A percentile compares a stretch with the other conserved stretches of the same genome.
Conservation (phyloP, 495 filamentous ascomycete species). For the Echria macrotheca region DNA sequence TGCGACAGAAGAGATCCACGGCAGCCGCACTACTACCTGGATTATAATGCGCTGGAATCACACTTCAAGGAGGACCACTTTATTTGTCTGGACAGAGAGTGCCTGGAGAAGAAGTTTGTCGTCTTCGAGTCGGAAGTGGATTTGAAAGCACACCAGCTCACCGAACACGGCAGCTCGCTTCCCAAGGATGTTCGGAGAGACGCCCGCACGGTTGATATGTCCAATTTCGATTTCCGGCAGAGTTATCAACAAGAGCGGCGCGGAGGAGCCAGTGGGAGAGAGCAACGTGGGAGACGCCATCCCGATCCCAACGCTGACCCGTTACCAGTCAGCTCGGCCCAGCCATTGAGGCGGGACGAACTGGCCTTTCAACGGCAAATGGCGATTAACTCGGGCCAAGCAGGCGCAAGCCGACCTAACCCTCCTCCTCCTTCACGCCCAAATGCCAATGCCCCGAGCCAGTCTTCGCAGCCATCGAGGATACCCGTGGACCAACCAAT, state of each 20-base stretch:
- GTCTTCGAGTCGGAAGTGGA: constrained; percentile 94
- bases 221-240: constrained; percentile 70
- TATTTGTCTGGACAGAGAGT: constrained; percentile 77
- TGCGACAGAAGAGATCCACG: constrained; percentile 72
- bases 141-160: constrained; percentile 55
- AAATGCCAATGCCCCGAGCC: constrained; percentile 72
- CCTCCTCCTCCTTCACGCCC: constrained; percentile 35
- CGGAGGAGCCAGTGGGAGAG: constrained; percentile 48
- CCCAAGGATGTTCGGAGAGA: constrained; percentile 77
- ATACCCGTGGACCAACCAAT: constrained; percentile 17
- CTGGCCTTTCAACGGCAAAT: constrained; percentile 89
- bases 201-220: constrained; percentile 80
- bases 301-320: constrained; percentile 68
- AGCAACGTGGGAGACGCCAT: constrained; percentile 41
- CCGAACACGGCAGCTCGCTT: constrained; percentile 26
- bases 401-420: background rate
- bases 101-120: constrained; percentile 95
- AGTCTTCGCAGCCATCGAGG: constrained; percentile 16
- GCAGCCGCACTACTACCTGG: constrained; percentile 76
- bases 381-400: constrained; percentile 79
- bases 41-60: constrained; percentile 76
- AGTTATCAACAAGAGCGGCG: constrained; percentile 61
- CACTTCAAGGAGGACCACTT: constrained; percentile 90
- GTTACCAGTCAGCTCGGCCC: constrained; percentile 69
- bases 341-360: constrained; percentile 79